Evolutionary conservation across 2,329 filamentous ascomycete species (phyloP).

Genomic region (Aspergillus pseudoviridinutans): DNA sequence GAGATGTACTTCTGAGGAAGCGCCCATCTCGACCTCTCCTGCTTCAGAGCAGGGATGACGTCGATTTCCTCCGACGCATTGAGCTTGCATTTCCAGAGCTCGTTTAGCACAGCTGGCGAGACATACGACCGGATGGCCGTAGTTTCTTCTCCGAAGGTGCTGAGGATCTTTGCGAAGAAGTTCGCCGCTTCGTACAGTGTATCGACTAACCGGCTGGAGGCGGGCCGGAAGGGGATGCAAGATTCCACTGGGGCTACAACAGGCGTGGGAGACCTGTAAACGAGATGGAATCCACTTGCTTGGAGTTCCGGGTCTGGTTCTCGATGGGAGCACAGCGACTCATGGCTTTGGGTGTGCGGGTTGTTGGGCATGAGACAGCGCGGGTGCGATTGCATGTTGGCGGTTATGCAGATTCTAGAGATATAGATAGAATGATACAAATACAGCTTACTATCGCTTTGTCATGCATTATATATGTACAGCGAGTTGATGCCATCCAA

Average conservation of each 20-base stretch:
- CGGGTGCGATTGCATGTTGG: neutral
- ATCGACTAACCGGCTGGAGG: constrained; percentile 9
- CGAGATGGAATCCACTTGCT: neutral
- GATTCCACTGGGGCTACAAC: neutral
- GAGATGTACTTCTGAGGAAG: neutral
- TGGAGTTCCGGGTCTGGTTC: neutral
- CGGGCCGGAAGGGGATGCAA: constrained; percentile 8
- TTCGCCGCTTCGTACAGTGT: constrained; percentile 14
- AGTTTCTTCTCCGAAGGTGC: constrained; percentile 5
- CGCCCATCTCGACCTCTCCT: neutral
- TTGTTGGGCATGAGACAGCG: neutral
- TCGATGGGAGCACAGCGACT: neutral
- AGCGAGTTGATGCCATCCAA: neutral
- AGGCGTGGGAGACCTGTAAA: neutral
- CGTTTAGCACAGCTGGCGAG: neutral
- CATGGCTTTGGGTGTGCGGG: neutral
- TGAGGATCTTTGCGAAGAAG: constrained; percentile 16
- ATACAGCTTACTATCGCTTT: no score
- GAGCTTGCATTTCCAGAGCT: constrained; percentile 6
- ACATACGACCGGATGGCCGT: neutral
- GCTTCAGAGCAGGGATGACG: neutral
- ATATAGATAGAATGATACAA: no score
- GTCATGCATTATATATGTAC: neutral
- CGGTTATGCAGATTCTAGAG: neutral
- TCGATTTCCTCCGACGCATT: neutral